Evolutionary conservation across 1,284 basidiomycete genomes (phyloP), one percentile per base, ranked within the genome.

Genomic region (Cryptococcus sp.): DNA sequence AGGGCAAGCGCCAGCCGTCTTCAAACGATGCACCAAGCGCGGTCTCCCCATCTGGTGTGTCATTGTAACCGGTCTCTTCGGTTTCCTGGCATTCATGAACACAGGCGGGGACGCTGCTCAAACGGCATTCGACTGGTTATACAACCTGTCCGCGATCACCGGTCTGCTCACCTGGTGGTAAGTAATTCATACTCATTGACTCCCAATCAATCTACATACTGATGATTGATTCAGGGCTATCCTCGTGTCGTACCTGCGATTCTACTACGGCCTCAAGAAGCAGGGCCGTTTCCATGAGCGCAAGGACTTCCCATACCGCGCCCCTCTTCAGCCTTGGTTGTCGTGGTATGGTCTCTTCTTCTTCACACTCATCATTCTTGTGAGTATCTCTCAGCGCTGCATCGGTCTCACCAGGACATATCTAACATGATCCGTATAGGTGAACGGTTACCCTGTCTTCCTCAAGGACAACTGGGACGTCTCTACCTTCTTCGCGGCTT

Each of bases 1-100:
- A 55, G 86, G 88, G 2, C 88, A 91, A 74, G 87, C 88, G 3
- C 81, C 81, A 5, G 61, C 61, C 16, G 54, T 82, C 55, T 78
- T 84, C 63, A 62, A 61, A 79, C 82, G 83, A 53, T 90, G 88
- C 76, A 92, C 89, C 39, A 86, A 85, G 78, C 76, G 79, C 3
- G 90, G 91, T 48, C 80, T 92, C 0, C 91, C 91, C 0, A 77
- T 89, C 58, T 80, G 78, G 35, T 82, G 86, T 16, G 82, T 91
- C n/a, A 54, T 82, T 10, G 61, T 79, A 47, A 80, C 81, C n/a
- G 83, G 81, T 45, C 42, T 73, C 16, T 84, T 86, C 63, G 79
- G 82, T 55, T 76, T 82, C 22, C 72, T 86, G 17, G 72, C 82
- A 27, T 85, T 84, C 79, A 81, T 86, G 77, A 83, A 70, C 64